Base-by-base conservation (phyloP, 768 basidiomycete genomes). In the Lyophyllum decastes region DNA sequence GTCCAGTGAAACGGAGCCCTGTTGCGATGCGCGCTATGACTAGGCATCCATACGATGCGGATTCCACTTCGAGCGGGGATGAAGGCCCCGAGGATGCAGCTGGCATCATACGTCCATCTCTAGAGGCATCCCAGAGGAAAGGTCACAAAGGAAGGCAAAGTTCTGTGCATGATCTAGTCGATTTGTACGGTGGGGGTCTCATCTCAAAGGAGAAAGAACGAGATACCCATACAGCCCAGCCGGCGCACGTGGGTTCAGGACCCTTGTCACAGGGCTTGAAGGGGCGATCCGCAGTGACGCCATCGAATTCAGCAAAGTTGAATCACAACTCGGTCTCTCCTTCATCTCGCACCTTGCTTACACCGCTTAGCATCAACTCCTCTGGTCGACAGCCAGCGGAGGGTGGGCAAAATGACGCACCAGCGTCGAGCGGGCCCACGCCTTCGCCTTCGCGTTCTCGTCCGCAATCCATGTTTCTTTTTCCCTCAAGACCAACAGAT, bases 111-210 rank as follows among this genome's bases (percentile, higher is more conserved):
- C 64, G 68, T 24, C 64, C 64, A 48, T 54, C 69, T 57, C 69
- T 64, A 45, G 61, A 56, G 50, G 57, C 63, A 30, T 62, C 67
- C 10, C 62, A 70, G 50, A 66, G 72, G 41, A 79, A 71, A 63
- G 70, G 73, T 6, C 60, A 56, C 43, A 85, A 84, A 63, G 77
- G 82, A 40, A 75, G 91, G 61, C 90, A 93, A 75, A 88, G 85
- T 64, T 93, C 92, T 12, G 90, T 93, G 22, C 90, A 94, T 65
- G 88, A 94, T 65, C 68, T 93, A 54, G 89, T 93, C 26, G 88
- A 89, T 68, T 69, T 93, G 26, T 92, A 88, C 78, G 89, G 89
- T 41, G 89, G 88, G 7, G 78, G 79, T 14, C 59, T 76, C 57
- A 61, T 57, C 64, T 48, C 74, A 6, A 82, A 78, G 63, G 81